Base-by-base conservation (phyloP, 192 early-diverging fungal species). In the Backusella luteola region DNA sequence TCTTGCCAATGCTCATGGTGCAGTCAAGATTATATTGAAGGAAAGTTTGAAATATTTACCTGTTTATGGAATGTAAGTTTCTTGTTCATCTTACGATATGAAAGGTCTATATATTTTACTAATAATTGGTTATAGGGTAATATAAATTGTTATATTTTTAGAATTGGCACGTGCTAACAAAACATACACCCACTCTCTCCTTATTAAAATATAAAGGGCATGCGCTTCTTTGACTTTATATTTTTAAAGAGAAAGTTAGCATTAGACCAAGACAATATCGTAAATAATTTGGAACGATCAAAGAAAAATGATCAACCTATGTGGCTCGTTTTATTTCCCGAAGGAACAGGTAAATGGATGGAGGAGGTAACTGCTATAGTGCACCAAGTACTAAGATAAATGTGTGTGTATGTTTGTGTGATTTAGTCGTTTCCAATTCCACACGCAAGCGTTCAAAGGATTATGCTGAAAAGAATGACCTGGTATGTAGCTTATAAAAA, bases 251-350 rank as follows among this genome's bases (percentile, higher is more conserved):
- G 94, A 78, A 95, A 94, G 70, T 78, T 85, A 66, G 92, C 91
- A 87, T 88, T 85, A 9, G 85, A 93, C 71, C 85, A 89, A 71
- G 80, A 81, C 15, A 87, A 82, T 17, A 89, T 95, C 77, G 73
- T 80, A 63, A 74, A 84, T 6, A 92, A 91, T 67, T 81, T 93
- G 77, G 73, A 75, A 59, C 79, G 80, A 42, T 90, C 89, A 21
- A 83, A 91, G 70, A 80, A 81, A 11, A 84, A 83, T 19, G 81
- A 90, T 34, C 84, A 90, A 32, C 96, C 96, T 15, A 84, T 95
- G 49, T 96, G 94, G 96, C 89, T 99, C 34, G 86, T 97, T 14
- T 89, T 99, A 23, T 99, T 96, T 84, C 98, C 98, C 0, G 98
- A 99, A 84, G 98, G 97, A 69, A 99, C 97, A 17, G 82, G 82